These are phyloP conservation scores for Candida argentea DNA, from an alignment of 805 yeast genomes.

Conservation along the genomic window DNA sequence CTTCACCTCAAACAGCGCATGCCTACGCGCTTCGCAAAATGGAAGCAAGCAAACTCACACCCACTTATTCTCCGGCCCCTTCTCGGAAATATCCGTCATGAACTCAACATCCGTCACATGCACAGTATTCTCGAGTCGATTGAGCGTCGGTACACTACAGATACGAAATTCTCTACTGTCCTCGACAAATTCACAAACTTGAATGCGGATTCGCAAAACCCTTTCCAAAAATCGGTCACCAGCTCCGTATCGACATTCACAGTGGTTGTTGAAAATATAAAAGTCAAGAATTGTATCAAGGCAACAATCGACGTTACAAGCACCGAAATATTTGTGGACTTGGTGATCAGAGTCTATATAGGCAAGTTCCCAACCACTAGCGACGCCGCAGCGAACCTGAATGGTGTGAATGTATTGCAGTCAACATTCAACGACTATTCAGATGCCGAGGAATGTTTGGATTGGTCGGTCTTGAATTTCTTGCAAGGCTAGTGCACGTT, in stretches of 20 bases:
- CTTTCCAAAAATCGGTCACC: slow-evolving; percentile 30
- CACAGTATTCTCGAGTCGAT: slow-evolving; percentile 18
- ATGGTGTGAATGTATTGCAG: slow-evolving; percentile 31
- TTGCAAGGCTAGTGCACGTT: slow-evolving; percentile 6
- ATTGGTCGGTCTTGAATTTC: slow-evolving; percentile 39
- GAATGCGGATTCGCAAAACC: slow-evolving; percentile 11
- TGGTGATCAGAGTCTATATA: slow-evolving; percentile 25
- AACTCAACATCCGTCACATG: slow-evolving; percentile 24
- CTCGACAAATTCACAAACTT: slow-evolving; percentile 19
- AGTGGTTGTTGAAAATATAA: slow-evolving; percentile 12
- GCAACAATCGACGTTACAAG: slow-evolving; percentile 23
- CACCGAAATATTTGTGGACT: slow-evolving; percentile 31
- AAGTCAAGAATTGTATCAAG: slow-evolving; percentile 12
- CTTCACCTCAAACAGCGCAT: slow-evolving; percentile 32
- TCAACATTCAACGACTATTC: slow-evolving; percentile 39
- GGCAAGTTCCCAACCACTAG: slow-evolving; percentile 17
- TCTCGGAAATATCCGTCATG: slow-evolving; percentile 50
- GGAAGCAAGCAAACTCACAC: slow-evolving; percentile 33
- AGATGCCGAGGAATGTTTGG: slow-evolving; percentile 46
- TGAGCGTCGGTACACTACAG: slow-evolving; percentile 6
- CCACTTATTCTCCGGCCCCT: slow-evolving; percentile 45
- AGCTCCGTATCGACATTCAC: slow-evolving; percentile 24
- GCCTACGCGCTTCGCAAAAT: slow-evolving; percentile 38
- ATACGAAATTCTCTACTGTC: slow-evolving; percentile 4
- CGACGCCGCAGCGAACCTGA: slow-evolving; percentile 17